These are phyloP conservation scores for Fusarium anthophilum DNA, from an alignment of 2,329 filamentous ascomycete genomes.

Conservation along the genomic window DNA sequence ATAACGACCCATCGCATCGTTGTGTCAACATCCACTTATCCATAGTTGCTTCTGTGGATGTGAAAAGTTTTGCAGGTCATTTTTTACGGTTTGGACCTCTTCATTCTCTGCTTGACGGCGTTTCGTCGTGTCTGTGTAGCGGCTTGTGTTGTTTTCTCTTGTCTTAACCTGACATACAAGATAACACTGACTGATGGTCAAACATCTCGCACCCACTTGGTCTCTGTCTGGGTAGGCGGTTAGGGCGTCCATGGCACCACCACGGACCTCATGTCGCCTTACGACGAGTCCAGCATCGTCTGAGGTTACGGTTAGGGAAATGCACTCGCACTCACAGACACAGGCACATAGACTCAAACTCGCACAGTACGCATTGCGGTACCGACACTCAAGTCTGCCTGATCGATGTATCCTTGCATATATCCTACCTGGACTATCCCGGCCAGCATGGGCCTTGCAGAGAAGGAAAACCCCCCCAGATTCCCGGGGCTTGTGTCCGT, in stretches of 20 bases:
- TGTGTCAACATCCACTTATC: conserved; percentile 27
- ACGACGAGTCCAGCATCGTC: conserved; percentile 37
- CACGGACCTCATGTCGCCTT: conserved; percentile 38
- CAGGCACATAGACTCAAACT: conserved; percentile 9
- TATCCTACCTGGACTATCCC: conserved; percentile 22
- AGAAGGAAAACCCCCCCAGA: conserved; percentile 38
- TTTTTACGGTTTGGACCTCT: conserved; percentile 1
- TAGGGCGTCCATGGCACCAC: conserved; percentile 41
- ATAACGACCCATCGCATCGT: conserved; percentile 19
- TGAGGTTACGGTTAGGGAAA: conserved; percentile 37
- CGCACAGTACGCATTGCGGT: conserved; percentile 32
- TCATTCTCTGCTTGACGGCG: not conserved
- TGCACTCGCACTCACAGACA: conserved; percentile 1
- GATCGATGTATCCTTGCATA: conserved; percentile 39
- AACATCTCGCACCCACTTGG: conserved; percentile 25
- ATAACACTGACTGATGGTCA: conserved; percentile 21
- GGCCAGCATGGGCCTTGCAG: conserved; percentile 32
- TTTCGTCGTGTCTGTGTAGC: conserved; percentile 4
- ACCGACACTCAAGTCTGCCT: conserved; percentile 34
- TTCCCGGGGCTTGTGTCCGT: conserved; percentile 44
- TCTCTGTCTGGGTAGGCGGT: conserved; percentile 14
- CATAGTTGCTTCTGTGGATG: conserved; percentile 37
- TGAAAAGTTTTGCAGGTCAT: conserved; percentile 27
- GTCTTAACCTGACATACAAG: conserved; percentile 19
- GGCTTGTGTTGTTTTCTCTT: conserved; percentile 6